These are phyloP conservation scores for Aspergillus felis DNA, from an alignment of 2,329 filamentous ascomycete genomes.

Conservation along the genomic window DNA sequence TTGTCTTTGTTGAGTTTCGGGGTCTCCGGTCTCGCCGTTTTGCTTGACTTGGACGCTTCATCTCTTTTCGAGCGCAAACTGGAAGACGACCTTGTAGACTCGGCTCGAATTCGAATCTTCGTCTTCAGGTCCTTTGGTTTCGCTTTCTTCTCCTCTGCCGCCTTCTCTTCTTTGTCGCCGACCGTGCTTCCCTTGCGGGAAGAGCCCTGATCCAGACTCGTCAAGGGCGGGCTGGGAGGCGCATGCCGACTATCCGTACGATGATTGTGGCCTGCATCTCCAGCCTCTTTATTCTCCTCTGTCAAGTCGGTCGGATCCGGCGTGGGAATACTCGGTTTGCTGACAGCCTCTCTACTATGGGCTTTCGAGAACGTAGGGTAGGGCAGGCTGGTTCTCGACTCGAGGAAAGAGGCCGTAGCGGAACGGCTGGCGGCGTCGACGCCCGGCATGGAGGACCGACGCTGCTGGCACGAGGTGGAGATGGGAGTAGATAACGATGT, in stretches of 20 bases:
- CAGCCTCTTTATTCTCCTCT: conserved; percentile 42
- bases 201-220: conserved; percentile 39
- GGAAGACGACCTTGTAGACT: conserved; percentile 40
- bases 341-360: conserved; percentile 82
- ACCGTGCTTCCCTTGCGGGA: conserved; percentile 34
- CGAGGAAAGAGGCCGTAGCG: conserved; percentile 37
- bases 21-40: conserved; percentile 34
- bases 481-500: conserved; percentile 19
- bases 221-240: conserved; percentile 48
- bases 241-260: conserved; percentile 31
- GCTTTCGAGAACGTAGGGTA: conserved; percentile 86
- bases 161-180: conserved; percentile 28
- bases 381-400: conserved; percentile 53
- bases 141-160: conserved; percentile 33
- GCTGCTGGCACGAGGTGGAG: conserved; percentile 21
- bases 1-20: conserved; percentile 38
- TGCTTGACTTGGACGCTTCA: conserved; percentile 34
- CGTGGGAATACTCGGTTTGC: conserved; percentile 52
- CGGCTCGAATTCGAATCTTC: conserved; percentile 35
- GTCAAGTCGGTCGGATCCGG: conserved; percentile 70
- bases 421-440: conserved; percentile 35
- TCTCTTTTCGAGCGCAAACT: conserved; percentile 39
- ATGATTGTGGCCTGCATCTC: conserved; percentile 20
- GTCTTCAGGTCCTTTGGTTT: conserved; percentile 33
- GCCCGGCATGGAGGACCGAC: conserved; percentile 52